These are phyloP conservation scores for Prunus mongolica DNA, from an alignment of 306 rosid species.

Conservation along the genomic window DNA sequence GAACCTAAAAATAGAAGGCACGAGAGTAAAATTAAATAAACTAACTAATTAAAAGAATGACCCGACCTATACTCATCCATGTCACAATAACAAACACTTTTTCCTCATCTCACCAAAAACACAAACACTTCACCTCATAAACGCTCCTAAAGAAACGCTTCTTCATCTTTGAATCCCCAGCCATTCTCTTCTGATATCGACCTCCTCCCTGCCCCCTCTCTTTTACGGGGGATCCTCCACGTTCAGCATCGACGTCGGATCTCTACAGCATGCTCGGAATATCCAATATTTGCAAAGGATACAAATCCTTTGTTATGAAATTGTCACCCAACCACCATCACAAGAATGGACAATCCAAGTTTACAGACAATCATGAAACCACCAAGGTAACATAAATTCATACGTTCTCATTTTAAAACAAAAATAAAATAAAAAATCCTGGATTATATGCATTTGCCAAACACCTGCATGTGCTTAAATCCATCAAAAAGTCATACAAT, in stretches of 20 bases:
- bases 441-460: neutral
- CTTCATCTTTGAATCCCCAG: constrained; percentile 8
- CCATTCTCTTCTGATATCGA: neutral
- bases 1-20: neutral
- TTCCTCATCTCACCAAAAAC: neutral
- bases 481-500: neutral
- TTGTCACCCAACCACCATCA: constrained; percentile 21
- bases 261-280: constrained; percentile 46
- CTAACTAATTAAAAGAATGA: neutral
- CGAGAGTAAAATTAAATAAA: neutral
- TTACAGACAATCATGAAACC: constrained; percentile 2
- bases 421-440: neutral
- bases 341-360: constrained; percentile 10
- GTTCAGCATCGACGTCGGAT: constrained; percentile 42
- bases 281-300: constrained; percentile 53
- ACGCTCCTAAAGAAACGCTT: constrained; percentile 17
- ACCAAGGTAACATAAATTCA: constrained; percentile 19
- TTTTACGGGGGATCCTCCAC: constrained; percentile 54
- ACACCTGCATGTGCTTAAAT: neutral
- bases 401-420: neutral
- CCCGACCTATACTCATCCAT: neutral
- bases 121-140: neutral
- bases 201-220: neutral
- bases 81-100: constrained; percentile 1
- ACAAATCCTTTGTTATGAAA: constrained; percentile 39